Conservation (phyloP, 2,329 filamentous ascomycete genomes). For the Talaromyces pinophilus region DNA sequence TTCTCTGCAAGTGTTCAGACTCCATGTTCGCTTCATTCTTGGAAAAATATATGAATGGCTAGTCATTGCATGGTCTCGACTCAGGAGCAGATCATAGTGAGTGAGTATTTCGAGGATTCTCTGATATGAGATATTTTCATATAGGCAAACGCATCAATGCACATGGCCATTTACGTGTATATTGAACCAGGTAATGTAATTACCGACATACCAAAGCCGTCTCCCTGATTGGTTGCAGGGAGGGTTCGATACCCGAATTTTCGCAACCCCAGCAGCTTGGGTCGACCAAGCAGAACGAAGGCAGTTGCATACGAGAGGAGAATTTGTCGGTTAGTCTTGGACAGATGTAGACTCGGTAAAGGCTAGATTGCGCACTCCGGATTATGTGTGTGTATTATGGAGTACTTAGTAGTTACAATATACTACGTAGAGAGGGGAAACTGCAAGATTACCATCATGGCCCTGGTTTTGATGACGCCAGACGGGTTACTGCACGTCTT, state of each 20-base stretch:
- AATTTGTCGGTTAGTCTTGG: not conserved
- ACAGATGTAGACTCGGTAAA: slow-evolving; percentile 2
- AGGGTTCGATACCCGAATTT: slow-evolving; percentile 4
- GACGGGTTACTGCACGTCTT: slow-evolving; percentile 7
- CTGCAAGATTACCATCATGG: not conserved
- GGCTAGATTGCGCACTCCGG: slow-evolving; percentile 1
- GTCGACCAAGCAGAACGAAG: slow-evolving; percentile 4
- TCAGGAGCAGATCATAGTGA: not conserved
- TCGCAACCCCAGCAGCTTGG: slow-evolving; percentile 15
- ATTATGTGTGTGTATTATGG: not conserved
- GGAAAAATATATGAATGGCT: not conserved
- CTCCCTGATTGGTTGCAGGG: slow-evolving; percentile 2
- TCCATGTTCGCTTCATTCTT: not conserved
- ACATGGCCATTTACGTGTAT: slow-evolving; percentile 10
- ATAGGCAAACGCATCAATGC: not conserved
- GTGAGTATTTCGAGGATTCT: not conserved
- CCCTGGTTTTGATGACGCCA: slow-evolving; percentile 2
- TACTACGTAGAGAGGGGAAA: not conserved
- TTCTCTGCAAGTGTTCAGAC: not conserved
- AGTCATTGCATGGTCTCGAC: not conserved
- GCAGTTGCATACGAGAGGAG: slow-evolving; percentile 11
- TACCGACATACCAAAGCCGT: not conserved
- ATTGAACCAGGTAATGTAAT: not conserved
- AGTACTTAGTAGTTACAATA: not conserved
- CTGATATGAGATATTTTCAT: slow-evolving; percentile 6